phyloP scores from a whole-genome alignment of 257 asterid genomes.

The Ligustrum vulgare region DNA sequence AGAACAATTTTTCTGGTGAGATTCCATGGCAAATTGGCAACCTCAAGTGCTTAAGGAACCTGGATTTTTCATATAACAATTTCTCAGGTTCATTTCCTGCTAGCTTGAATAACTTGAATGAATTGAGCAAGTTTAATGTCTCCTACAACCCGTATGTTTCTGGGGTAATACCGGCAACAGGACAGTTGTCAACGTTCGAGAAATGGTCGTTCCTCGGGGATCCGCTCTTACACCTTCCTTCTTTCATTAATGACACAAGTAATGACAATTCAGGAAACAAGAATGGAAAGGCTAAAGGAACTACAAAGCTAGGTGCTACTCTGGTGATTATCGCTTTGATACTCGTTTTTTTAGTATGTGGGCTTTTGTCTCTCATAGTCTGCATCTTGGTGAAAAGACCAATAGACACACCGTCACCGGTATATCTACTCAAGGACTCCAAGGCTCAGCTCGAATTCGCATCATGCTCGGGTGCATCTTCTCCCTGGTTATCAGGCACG shows the following conservation, averaged over 20 bases:
- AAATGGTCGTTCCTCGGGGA: slow-evolving; percentile 74
- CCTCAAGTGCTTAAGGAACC: slow-evolving; percentile 65
- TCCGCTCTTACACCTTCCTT: slow-evolving; percentile 63
- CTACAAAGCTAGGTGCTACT: slow-evolving; percentile 35
- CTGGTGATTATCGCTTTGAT: slow-evolving; percentile 46
- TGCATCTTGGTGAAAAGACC: slow-evolving; percentile 61
- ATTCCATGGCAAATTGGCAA: slow-evolving; percentile 67
- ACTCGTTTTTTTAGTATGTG: slow-evolving; percentile 60
- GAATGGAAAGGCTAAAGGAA: slow-evolving; percentile 7
- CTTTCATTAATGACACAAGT: slow-evolving; percentile 52
- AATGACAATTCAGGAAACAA: slow-evolving; percentile 3
- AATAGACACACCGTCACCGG: slow-evolving; percentile 29
- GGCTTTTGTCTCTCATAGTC: slow-evolving; percentile 50
- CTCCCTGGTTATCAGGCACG: slow-evolving; percentile 66
- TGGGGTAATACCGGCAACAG: slow-evolving; percentile 62
- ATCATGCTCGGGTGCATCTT: slow-evolving; percentile 60
- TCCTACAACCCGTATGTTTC: slow-evolving; percentile 72
- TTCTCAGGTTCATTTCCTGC: slow-evolving; percentile 72
- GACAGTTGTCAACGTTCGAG: slow-evolving; percentile 75
- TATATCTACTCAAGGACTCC: slow-evolving; percentile 49
- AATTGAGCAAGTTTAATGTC: slow-evolving; percentile 71
- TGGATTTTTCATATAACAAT: slow-evolving; percentile 70
- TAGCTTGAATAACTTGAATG: slow-evolving; percentile 55
- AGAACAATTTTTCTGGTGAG: slow-evolving; percentile 56
- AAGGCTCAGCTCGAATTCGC: slow-evolving; percentile 40